These are phyloP conservation scores for Penicillium odoratum DNA, from an alignment of 495 filamentous ascomycete genomes.

Conservation along the genomic window DNA sequence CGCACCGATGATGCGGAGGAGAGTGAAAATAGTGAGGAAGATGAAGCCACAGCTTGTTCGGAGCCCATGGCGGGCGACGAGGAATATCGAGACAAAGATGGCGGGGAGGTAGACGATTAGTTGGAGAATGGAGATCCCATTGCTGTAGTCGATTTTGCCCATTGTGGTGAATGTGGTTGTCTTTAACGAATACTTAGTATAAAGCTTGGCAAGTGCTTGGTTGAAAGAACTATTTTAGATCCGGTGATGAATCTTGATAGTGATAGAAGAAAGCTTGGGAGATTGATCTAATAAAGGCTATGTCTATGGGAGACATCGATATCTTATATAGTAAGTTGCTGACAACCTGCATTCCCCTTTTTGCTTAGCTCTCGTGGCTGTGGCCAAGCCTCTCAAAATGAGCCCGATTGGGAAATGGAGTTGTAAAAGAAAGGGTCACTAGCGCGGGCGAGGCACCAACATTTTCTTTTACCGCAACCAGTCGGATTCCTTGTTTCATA, in stretches of 20 bases:
- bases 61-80: constrained; percentile 41
- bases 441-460: background rate
- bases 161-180: constrained; percentile 11
- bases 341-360: background rate
- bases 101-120: constrained; percentile 36
- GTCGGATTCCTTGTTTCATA: constrained; percentile 1
- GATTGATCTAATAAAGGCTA: background rate
- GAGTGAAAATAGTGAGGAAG: constrained; percentile 38
- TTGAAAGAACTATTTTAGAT: background rate
- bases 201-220: background rate
- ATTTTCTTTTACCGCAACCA: background rate
- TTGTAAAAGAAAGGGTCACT: background rate
- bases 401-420: background rate
- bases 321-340: background rate
- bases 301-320: background rate
- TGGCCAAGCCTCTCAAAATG: background rate
- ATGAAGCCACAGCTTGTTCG: constrained; percentile 33
- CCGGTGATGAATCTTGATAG: background rate
- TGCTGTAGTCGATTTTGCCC: constrained; percentile 24
- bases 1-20: constrained; percentile 38
- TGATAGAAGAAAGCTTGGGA: background rate
- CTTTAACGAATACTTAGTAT: background rate
- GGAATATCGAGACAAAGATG: constrained; percentile 32
- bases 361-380: background rate
- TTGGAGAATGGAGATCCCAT: constrained; percentile 39